phyloP scores from a whole-genome alignment of 139 green algal species.

The Pseudopediastrum boryanum region DNA sequence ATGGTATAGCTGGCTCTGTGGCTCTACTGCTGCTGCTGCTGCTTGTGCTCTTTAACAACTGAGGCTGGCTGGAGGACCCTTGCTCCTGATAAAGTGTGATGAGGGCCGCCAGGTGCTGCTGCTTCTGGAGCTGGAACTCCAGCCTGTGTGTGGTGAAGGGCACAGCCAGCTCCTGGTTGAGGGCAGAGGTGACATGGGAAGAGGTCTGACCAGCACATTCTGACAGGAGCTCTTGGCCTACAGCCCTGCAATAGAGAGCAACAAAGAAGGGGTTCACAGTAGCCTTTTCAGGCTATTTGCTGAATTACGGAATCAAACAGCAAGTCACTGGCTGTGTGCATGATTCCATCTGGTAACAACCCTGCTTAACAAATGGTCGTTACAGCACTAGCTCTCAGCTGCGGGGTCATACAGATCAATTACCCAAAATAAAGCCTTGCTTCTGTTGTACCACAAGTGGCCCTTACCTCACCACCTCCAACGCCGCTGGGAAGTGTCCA shows the following conservation, averaged over 20 bases:
- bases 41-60: not conserved
- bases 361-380: too few species aligned
- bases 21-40: slow-evolving; percentile 5
- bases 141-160: too few species aligned
- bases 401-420: too few species aligned
- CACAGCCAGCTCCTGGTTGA: too few species aligned
- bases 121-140: slow-evolving; percentile 30
- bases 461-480: not conserved
- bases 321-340: too few species aligned
- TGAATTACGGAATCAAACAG: not conserved
- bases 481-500: not conserved
- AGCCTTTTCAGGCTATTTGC: not conserved
- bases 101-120: slow-evolving; percentile 35
- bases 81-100: not conserved
- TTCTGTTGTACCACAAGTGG: too few species aligned
- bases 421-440: too few species aligned
- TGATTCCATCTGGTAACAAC: too few species aligned
- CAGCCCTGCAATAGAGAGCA: not conserved
- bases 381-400: too few species aligned
- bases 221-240: not conserved
- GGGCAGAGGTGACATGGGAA: not conserved
- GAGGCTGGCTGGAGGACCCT: not conserved
- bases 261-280: not conserved
- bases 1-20: not conserved
- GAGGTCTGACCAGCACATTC: not conserved